Evolutionary conservation across 495 filamentous ascomycete genomes (phyloP).

Genomic region (Apodospora peruviana): DNA sequence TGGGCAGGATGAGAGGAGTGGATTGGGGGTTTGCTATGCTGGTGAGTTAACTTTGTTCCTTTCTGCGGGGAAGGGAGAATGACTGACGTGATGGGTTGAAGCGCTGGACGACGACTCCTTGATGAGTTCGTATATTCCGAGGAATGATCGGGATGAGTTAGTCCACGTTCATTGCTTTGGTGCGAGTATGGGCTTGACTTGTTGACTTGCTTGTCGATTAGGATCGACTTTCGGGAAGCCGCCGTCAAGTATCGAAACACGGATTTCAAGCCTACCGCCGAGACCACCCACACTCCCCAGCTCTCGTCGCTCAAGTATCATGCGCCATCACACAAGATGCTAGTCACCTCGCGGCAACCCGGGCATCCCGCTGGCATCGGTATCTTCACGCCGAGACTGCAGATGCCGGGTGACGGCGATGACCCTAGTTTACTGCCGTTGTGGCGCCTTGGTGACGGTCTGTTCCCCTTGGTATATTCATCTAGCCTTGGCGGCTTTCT

Average conservation of each 20-base stretch:
- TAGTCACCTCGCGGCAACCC: conserved; percentile 18
- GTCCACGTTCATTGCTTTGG: too few relatives aligned
- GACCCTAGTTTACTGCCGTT: conserved; percentile 5
- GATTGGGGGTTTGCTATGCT: conserved; percentile 22
- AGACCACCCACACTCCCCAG: not conserved
- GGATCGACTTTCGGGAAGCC: conserved; percentile 11
- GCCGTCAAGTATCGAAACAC: not conserved
- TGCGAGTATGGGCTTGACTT: too few relatives aligned
- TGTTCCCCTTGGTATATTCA: not conserved
- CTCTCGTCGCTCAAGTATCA: conserved; percentile 27
- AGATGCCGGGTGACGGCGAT: too few relatives aligned
- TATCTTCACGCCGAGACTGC: conserved; percentile 8
- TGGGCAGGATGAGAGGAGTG: conserved; percentile 12
- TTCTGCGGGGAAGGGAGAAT: not conserved
- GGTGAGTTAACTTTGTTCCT: conserved; percentile 17
- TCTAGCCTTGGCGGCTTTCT: not conserved
- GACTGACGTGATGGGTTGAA: not conserved
- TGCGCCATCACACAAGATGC: conserved; percentile 15
- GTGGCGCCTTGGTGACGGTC: conserved; percentile 9
- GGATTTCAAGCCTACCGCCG: not conserved
- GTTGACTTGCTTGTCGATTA: too few relatives aligned
- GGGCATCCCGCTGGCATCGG: conserved; percentile 2
- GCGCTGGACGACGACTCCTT: not conserved
- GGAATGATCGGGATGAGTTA: conserved; percentile 21
- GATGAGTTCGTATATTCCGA: conserved; percentile 17